These are phyloP conservation scores for Gossypium aridum DNA, from an alignment of 441 rosid species.

Conservation along the genomic window DNA sequence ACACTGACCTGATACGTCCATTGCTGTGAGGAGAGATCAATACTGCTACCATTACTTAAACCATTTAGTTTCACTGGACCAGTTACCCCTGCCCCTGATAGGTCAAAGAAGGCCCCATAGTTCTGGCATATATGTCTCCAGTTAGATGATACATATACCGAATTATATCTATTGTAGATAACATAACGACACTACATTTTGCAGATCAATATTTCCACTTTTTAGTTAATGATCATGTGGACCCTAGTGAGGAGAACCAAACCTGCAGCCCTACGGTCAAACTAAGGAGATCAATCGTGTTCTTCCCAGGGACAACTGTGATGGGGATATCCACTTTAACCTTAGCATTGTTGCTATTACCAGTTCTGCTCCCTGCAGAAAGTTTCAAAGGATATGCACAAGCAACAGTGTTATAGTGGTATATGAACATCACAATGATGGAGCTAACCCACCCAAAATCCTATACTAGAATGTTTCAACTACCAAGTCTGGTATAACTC, in stretches of 20 bases:
- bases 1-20: slow-evolving; percentile 88
- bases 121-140: slow-evolving; percentile 38
- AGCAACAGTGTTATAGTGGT: neutral
- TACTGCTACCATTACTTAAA: slow-evolving; percentile 39
- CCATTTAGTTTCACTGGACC: slow-evolving; percentile 80
- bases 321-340: slow-evolving; percentile 57
- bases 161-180: neutral
- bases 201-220: neutral
- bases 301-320: slow-evolving; percentile 55
- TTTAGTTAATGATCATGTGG: slow-evolving; percentile 6
- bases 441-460: neutral
- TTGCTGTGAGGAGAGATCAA: slow-evolving; percentile 60
- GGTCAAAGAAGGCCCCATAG: slow-evolving; percentile 83
- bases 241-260: slow-evolving; percentile 8
- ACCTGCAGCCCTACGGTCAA: slow-evolving; percentile 97
- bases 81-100: slow-evolving; percentile 74
- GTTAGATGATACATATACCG: neutral
- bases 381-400: neutral
- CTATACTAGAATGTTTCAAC: neutral
- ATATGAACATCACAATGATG: neutral
- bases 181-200: neutral
- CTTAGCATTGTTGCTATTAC: slow-evolving; percentile 39
- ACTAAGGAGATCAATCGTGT: slow-evolving; percentile 79
- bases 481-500: neutral
- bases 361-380: slow-evolving; percentile 61